phyloP scores from a whole-genome alignment of 2,329 filamentous ascomycete genomes.

The Talaromyces verruculosus region DNA sequence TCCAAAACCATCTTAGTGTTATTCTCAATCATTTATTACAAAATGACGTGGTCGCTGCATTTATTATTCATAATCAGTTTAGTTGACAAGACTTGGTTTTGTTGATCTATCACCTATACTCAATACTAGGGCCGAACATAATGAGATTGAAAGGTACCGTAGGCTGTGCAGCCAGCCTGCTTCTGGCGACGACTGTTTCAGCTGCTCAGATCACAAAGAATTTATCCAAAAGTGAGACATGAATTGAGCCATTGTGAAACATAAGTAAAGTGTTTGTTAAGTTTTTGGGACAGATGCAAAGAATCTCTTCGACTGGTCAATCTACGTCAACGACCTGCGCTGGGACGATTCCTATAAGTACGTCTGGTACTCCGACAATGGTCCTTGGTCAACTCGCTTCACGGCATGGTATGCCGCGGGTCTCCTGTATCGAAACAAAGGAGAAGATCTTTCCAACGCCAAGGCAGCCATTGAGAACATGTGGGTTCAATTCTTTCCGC shows the following conservation, averaged over 20 bases:
- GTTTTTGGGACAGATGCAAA: not conserved
- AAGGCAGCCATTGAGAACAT: conserved; percentile 14
- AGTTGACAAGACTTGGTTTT: not conserved
- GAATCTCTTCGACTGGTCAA: conserved; percentile 15
- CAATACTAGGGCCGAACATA: not conserved
- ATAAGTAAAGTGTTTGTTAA: not conserved
- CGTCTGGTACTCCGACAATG: conserved; percentile 10
- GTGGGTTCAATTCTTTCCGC: not conserved
- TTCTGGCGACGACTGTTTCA: conserved; percentile 3
- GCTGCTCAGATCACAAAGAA: conserved; percentile 4
- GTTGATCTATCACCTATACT: not conserved
- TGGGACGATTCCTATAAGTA: conserved; percentile 14
- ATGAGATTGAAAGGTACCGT: conserved; percentile 6
- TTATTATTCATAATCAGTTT: not conserved
- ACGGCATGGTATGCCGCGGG: conserved; percentile 4
- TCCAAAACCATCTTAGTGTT: not conserved
- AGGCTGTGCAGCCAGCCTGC: not conserved
- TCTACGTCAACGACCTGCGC: conserved; percentile 9
- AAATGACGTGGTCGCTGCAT: not conserved
- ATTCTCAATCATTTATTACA: not conserved
- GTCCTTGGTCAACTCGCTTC: conserved; percentile 6
- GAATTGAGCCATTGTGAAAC: not conserved
- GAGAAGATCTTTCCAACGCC: conserved; percentile 4
- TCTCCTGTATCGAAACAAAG: conserved; percentile 6
- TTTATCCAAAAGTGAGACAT: conserved; percentile 7